Evolutionary conservation across 257 asterid genomes (phyloP).

Genomic region (Nicotiana knightiana): DNA sequence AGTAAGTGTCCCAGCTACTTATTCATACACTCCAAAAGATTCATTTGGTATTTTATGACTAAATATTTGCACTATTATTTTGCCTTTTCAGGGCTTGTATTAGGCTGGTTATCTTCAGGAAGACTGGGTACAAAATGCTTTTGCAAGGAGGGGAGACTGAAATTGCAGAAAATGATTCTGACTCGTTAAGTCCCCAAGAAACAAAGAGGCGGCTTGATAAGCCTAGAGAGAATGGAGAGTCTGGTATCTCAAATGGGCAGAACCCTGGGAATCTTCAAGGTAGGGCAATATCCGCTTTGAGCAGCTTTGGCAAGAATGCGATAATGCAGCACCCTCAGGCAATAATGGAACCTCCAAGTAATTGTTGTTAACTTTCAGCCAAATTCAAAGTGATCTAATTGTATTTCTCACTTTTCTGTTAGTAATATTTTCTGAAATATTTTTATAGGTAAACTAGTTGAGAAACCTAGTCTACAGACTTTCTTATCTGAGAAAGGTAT

Average conservation of each 20-base stretch:
- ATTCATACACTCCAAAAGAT: not conserved
- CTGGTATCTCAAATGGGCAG: constrained; percentile 28
- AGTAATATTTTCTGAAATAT: not conserved
- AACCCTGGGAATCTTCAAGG: constrained; percentile 65
- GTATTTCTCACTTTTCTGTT: not conserved
- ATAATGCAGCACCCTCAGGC: constrained; percentile 63
- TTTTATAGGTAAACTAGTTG: constrained; percentile 11
- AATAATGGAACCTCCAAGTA: constrained; percentile 57
- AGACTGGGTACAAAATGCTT: constrained; percentile 81
- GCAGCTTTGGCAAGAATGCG: constrained; percentile 70
- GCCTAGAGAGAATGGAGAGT: constrained; percentile 10
- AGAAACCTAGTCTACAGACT: constrained; percentile 43
- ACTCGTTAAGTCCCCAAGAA: constrained; percentile 22
- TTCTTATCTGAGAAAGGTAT: constrained; percentile 69
- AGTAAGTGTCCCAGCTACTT: constrained; percentile 33
- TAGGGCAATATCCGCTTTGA: constrained; percentile 83
- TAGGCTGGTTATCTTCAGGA: constrained; percentile 57
- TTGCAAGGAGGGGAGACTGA: constrained; percentile 79
- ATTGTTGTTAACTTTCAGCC: not conserved
- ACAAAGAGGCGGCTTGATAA: constrained; percentile 22
- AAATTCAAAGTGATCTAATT: not conserved
- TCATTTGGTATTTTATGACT: not conserved
- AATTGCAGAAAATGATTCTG: constrained; percentile 30
- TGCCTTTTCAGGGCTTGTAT: constrained; percentile 51
- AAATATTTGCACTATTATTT: not conserved